These are phyloP conservation scores for Monosporascus sp. DNA, from an alignment of 2,329 filamentous ascomycete genomes.

Conservation along the genomic window DNA sequence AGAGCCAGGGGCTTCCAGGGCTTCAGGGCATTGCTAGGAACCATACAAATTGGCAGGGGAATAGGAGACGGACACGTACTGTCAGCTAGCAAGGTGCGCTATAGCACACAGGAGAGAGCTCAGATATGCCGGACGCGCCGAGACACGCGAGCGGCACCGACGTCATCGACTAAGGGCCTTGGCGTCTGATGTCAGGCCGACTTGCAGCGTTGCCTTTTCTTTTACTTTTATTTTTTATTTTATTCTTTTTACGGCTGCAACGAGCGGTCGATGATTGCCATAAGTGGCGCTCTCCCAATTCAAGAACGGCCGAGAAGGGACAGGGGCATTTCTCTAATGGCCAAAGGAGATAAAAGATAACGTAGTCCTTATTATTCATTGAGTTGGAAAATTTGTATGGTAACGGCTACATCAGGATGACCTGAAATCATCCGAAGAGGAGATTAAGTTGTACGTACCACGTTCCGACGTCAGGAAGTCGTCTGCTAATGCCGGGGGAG, in stretches of 20 bases:
- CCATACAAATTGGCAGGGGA: background rate
- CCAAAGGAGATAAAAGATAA: background rate
- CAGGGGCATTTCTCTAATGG: background rate
- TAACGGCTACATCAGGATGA: no score
- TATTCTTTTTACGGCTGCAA: background rate
- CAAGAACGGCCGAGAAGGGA: no score
- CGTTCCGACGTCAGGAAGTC: no score
- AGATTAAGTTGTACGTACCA: background rate
- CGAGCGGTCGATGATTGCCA: background rate
- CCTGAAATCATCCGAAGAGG: no score
- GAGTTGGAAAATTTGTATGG: no score
- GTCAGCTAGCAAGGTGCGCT: background rate
- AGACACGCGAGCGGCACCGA: background rate
- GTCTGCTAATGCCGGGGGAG: no score
- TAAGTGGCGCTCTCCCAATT: background rate
- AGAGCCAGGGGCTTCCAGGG: no score
- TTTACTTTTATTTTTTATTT: no score
- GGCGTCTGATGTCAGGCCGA: background rate
- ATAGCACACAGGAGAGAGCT: background rate
- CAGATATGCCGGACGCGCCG: background rate
- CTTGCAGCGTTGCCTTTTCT: background rate
- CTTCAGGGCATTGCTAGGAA: no score
- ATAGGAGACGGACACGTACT: background rate
- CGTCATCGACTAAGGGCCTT: background rate
- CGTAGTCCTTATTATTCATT: background rate